These are phyloP conservation scores for Colletotrichum horii DNA, from an alignment of 2,329 filamentous ascomycete species.

Conservation along the genomic window DNA sequence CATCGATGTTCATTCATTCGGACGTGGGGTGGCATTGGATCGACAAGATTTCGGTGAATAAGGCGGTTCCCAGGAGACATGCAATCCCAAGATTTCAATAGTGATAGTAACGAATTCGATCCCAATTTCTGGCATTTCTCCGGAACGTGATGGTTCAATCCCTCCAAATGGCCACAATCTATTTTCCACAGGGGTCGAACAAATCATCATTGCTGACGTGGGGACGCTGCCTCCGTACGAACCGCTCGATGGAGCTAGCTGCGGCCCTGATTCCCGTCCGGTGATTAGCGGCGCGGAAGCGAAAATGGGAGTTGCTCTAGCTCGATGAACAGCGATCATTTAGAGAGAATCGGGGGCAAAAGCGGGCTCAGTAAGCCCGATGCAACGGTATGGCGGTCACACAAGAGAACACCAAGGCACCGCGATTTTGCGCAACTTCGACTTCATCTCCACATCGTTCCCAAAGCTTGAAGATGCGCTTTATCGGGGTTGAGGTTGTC, in stretches of 20 bases:
- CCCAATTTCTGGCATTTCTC: no score
- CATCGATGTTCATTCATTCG: background rate
- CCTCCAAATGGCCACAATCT: background rate
- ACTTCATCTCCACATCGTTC: background rate
- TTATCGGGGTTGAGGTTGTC: background rate
- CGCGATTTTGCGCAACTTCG: background rate
- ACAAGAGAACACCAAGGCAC: background rate
- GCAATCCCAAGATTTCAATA: no score
- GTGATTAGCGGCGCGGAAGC: background rate
- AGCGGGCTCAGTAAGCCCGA: background rate
- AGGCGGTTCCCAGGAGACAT: no score
- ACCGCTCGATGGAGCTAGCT: background rate
- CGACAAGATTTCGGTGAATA: background rate
- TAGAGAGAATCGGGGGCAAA: background rate
- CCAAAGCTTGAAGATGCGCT: background rate
- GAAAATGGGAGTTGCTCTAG: background rate
- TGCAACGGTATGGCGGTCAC: background rate
- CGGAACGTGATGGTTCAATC: no score
- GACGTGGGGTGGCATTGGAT: background rate
- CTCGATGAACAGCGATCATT: background rate
- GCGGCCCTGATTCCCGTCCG: background rate
- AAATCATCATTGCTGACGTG: fast-evolving
- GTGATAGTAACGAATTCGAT: no score
- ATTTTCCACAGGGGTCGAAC: background rate
- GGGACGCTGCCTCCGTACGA: background rate